A percentile compares a stretch with the other conserved stretches of the same genome.
Evolutionary conservation across 2,329 filamentous ascomycete species (phyloP).

Genomic region (Colletotrichum sidae): DNA sequence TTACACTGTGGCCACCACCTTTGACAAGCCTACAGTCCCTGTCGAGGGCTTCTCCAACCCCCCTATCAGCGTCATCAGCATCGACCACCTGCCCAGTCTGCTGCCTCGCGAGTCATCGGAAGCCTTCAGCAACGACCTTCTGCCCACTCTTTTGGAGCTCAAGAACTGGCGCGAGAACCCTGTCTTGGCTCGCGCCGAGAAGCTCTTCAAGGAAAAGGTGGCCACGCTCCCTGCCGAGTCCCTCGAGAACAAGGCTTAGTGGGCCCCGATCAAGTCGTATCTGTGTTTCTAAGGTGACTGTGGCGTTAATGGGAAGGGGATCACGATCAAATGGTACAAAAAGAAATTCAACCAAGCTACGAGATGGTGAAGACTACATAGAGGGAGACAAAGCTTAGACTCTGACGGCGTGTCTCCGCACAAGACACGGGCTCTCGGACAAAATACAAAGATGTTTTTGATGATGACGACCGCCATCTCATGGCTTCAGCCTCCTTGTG

Average conservation of each 20-base stretch:
- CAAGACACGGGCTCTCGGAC: slow-evolving; percentile 1
- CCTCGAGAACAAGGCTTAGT: slow-evolving; percentile 35
- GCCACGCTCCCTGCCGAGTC: slow-evolving; percentile 65
- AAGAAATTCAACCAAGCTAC: slow-evolving; percentile 4
- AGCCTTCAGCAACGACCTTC: slow-evolving; percentile 81
- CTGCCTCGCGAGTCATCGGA: slow-evolving; percentile 89
- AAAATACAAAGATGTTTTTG: background rate
- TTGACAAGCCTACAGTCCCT: slow-evolving; percentile 86
- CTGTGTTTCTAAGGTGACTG: slow-evolving; percentile 29
- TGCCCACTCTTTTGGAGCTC: slow-evolving; percentile 81
- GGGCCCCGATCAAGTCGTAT: slow-evolving; percentile 28
- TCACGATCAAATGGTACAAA: slow-evolving; percentile 9
- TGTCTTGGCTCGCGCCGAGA: slow-evolving; percentile 89
- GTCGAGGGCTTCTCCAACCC: slow-evolving; percentile 71
- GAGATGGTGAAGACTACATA: slow-evolving; percentile 12
- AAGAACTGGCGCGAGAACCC: slow-evolving; percentile 78
- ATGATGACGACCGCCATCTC: slow-evolving; percentile 17
- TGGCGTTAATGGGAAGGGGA: slow-evolving; percentile 23
- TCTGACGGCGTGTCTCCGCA: background rate
- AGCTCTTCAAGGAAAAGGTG: slow-evolving; percentile 87
- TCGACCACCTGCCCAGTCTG: slow-evolving; percentile 86
- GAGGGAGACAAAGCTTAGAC: slow-evolving; percentile 17
- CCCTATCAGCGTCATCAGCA: slow-evolving; percentile 83
- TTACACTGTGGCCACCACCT: slow-evolving; percentile 87
- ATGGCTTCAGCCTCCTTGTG: slow-evolving; percentile 21